phyloP scores from a whole-genome alignment of 345 rosid species.

The Lepidium africanum region DNA sequence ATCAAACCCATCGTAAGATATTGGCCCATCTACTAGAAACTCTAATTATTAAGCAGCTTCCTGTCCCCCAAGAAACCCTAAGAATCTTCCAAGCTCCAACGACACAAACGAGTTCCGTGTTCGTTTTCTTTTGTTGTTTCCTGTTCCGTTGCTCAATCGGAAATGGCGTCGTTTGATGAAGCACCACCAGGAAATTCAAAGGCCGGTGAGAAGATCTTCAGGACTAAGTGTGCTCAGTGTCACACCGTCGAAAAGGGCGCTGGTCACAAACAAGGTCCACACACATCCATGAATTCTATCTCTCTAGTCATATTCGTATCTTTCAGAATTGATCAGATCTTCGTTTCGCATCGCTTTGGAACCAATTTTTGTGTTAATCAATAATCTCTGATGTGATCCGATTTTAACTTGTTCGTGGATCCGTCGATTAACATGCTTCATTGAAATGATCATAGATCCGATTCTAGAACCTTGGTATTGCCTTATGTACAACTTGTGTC shows the following conservation, averaged over 20 bases:
- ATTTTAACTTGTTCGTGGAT: not conserved
- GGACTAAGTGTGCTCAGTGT: slow-evolving; percentile 65
- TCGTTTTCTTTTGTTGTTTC: not conserved
- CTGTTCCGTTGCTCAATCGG: not conserved
- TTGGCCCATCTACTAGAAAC: not conserved
- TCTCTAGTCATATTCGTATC: not conserved
- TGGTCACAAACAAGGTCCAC: slow-evolving; percentile 57
- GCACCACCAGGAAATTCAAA: slow-evolving; percentile 56
- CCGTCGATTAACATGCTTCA: not conserved
- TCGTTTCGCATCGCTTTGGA: not conserved
- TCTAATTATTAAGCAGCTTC: too few species aligned
- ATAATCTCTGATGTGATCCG: not conserved
- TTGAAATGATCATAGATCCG: slow-evolving; percentile 2
- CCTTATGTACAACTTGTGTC: not conserved
- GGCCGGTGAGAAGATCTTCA: slow-evolving; percentile 65
- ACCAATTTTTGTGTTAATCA: not conserved
- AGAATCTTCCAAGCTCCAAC: not conserved
- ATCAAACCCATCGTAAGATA: not conserved
- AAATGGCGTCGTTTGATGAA: slow-evolving; percentile 56
- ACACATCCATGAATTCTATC: not conserved
- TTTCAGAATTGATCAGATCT: not conserved
- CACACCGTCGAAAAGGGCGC: slow-evolving; percentile 63
- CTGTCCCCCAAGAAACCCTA: slow-evolving; percentile 14
- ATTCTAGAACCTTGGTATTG: not conserved
- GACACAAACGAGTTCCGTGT: slow-evolving; percentile 2